phyloP scores from a whole-genome alignment of 306 rosid genomes.

The Cajanus cajan region DNA sequence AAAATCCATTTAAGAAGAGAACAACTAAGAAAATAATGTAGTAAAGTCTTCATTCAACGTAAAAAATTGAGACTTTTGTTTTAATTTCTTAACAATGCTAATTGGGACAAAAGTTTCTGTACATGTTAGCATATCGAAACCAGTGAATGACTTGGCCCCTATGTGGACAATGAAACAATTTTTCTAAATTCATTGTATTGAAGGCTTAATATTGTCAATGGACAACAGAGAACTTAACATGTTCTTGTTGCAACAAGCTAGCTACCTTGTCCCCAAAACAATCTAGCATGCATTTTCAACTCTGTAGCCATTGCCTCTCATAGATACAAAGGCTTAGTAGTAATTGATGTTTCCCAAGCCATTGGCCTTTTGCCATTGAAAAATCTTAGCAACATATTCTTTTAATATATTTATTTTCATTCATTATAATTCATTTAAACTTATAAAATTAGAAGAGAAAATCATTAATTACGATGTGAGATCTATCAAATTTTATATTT shows the following conservation, averaged over 20 bases:
- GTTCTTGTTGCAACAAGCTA: neutral
- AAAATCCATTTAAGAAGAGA: neutral
- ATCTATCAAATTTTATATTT: too few relatives aligned
- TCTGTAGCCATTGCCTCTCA: neutral
- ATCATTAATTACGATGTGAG: too few relatives aligned
- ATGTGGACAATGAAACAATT: neutral
- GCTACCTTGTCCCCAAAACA: neutral
- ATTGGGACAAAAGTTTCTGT: constrained; percentile 2
- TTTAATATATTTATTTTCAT: too few relatives aligned
- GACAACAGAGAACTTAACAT: neutral
- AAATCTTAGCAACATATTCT: too few relatives aligned
- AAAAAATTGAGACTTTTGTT: neutral
- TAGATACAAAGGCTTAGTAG: neutral
- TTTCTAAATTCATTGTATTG: constrained; percentile 19
- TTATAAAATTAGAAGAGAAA: too few relatives aligned
- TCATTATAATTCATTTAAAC: too few relatives aligned
- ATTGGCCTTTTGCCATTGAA: too few relatives aligned
- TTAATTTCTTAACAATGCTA: neutral
- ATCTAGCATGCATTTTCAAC: constrained; percentile 3
- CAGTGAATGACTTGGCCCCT: neutral
- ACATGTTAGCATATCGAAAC: neutral
- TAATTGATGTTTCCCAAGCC: neutral
- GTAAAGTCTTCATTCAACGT: neutral
- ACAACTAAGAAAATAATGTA: neutral
- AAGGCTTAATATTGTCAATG: neutral